Base-by-base conservation (phyloP, 1,284 basidiomycete species). In the Cutaneotrichosporon sp. region DNA sequence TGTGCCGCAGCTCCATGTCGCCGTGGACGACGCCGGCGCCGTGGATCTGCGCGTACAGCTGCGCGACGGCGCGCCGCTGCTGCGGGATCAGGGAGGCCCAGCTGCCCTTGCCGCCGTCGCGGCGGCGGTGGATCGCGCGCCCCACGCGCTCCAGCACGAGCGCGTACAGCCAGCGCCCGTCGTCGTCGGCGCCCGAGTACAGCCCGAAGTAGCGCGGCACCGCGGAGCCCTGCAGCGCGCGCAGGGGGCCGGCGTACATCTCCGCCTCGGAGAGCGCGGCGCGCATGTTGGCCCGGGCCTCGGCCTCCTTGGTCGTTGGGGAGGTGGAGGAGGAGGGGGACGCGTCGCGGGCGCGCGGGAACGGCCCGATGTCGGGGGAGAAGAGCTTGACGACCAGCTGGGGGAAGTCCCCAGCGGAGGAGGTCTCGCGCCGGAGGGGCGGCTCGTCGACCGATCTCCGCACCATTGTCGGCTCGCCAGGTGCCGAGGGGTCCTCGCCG, bases 301-400 rank as follows among this genome's bases (percentile, higher is more conserved):
- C 51, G 20, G 33, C 33, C 13, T 20, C 51, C 14, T 38, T 34
- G 4, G 20, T 25, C 14, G 10, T 38, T 18, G 51, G n/a, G 31
- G 10, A 16, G n/a, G 18, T 20, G 6, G 51, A 10, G 33, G 33
- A 24, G 20, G 33, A 33, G 24, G 20, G 16, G 6, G 51, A n/a
- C 10, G 31, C 1, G n/a, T n/a, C n/a, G 34, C 22, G 33, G 20
- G 20, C 20, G 33, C 51, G 51, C 13, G 51, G 51, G 20, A 53
- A 53, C 14, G 34, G 34, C 18, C 33, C 33, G 22, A 53, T 53
- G n/a, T 53, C 34, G 51, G 51, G 51, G 3, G 51, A 53, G 51
- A 53, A 53, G 51, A 53, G 51, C 51, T 53, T 53, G 51, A 53
- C 51, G 20, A 53, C 51, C 3, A 53, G 51, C 20, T 5, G 47